phyloP scores from a whole-genome alignment of 352 stramenopile species.

The Globisporangium canariense region DNA sequence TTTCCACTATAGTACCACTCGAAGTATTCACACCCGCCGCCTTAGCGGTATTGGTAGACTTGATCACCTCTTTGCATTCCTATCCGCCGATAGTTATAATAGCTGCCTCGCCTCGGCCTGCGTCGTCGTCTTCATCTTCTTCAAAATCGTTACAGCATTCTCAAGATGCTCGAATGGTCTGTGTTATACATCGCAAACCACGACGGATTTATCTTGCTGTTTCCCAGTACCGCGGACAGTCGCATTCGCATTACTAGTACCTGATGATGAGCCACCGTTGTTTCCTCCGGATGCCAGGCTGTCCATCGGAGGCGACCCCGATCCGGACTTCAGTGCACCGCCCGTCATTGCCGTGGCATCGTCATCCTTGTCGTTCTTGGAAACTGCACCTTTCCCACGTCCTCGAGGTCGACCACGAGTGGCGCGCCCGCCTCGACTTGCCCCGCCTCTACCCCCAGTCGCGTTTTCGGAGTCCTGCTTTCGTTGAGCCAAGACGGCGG shows the following conservation, averaged over 20 bases:
- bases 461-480: conserved; percentile 14
- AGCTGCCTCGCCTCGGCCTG: conserved; percentile 8
- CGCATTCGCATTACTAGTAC: conserved; percentile 8
- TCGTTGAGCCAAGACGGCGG: conserved; percentile 11
- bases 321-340: conserved; percentile 23
- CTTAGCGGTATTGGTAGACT: conserved; percentile 7
- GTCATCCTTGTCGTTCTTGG: conserved; percentile 26
- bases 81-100: conserved; percentile 24
- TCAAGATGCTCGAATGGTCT: conserved; percentile 14
- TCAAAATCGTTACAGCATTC: conserved; percentile 17
- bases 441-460: conserved; percentile 8
- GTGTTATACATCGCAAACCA: conserved; percentile 23
- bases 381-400: conserved; percentile 9
- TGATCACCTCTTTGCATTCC: conserved; percentile 6
- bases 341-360: conserved; percentile 16
- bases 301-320: conserved; percentile 31
- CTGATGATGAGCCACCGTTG: conserved; percentile 13
- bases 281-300: conserved; percentile 17
- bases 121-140: conserved; percentile 3
- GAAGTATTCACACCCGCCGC: conserved; percentile 41
- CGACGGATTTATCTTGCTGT: conserved; percentile 21
- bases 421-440: conserved; percentile 4
- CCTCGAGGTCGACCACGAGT: conserved; percentile 17
- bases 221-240: conserved; percentile 12
- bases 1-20: conserved; percentile 43